Conservation (phyloP, 1,139 yeast species). For the Scheffersomyces titani region DNA sequence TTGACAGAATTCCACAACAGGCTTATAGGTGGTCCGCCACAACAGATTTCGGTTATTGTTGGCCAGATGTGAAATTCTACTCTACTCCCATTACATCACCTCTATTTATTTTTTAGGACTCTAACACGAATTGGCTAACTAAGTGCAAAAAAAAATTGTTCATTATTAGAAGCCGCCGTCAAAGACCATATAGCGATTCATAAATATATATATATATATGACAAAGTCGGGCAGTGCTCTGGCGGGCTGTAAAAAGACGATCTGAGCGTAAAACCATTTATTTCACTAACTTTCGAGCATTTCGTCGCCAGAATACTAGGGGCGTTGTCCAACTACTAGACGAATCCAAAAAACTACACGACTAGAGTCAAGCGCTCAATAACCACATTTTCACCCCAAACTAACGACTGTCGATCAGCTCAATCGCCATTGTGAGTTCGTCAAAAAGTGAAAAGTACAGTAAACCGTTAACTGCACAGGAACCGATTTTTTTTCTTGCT, state of each 20-base stretch:
- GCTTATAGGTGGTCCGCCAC: background rate
- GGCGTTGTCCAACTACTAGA: background rate
- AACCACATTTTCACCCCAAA: background rate
- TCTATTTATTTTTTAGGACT: background rate
- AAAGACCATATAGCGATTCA: background rate
- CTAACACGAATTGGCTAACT: background rate
- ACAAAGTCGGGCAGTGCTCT: background rate
- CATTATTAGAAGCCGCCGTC: background rate
- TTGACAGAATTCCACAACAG: background rate
- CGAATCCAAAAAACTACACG: background rate
- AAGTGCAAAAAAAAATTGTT: background rate
- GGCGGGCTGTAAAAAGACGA: background rate
- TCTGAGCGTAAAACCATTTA: background rate
- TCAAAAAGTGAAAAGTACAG: background rate
- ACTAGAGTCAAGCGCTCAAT: background rate
- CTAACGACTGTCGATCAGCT: background rate
- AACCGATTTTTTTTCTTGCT: background rate
- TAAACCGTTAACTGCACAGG: background rate
- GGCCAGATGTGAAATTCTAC: background rate
- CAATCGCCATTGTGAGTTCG: background rate
- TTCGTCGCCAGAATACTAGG: background rate
- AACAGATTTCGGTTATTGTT: background rate
- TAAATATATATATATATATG: background rate
- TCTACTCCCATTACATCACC: background rate
- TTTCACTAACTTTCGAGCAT: background rate